These are phyloP conservation scores for Podospora pseudopauciseta DNA, from an alignment of 495 filamentous ascomycete genomes.

Conservation along the genomic window DNA sequence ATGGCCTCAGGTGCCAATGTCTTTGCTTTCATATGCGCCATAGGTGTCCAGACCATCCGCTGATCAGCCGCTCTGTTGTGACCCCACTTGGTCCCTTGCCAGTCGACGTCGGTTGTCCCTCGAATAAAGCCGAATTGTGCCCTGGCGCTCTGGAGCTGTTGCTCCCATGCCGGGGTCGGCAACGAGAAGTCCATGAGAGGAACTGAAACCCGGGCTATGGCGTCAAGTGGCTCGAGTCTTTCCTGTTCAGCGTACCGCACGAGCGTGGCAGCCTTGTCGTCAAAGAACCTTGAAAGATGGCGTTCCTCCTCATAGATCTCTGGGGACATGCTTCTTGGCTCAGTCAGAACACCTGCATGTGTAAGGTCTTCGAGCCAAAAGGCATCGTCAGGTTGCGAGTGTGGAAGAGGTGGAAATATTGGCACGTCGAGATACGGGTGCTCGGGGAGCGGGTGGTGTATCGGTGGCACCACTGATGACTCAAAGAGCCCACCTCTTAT, in stretches of 20 bases:
- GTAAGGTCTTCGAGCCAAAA: slow-evolving; percentile 19
- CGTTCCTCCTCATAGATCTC: too few relatives aligned
- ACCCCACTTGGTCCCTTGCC: slow-evolving; percentile 38
- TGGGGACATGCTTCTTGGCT: too few relatives aligned
- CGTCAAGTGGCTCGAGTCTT: slow-evolving; percentile 55
- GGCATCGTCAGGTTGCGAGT: slow-evolving; percentile 3
- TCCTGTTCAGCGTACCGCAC: slow-evolving; percentile 56
- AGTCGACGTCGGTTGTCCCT: slow-evolving; percentile 21
- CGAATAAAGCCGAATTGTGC: slow-evolving; percentile 34
- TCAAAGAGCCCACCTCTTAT: slow-evolving; percentile 24
- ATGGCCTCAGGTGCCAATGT: slow-evolving; percentile 32
- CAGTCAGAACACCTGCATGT: slow-evolving; percentile 23
- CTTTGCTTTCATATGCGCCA: slow-evolving; percentile 35
- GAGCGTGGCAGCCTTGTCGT: slow-evolving; percentile 41
- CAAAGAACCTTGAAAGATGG: slow-evolving; percentile 43
- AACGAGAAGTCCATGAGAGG: slow-evolving; percentile 60
- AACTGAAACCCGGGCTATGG: slow-evolving; percentile 52
- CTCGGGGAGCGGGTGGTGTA: slow-evolving; percentile 13
- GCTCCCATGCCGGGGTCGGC: slow-evolving; percentile 54
- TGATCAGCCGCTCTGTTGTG: slow-evolving; percentile 41
- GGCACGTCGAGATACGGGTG: slow-evolving; percentile 29
- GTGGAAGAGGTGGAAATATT: slow-evolving; percentile 14
- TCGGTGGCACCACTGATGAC: neutral
- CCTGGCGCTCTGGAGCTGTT: slow-evolving; percentile 19
- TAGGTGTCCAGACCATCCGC: slow-evolving; percentile 47